Conservation (phyloP, 305 asterid genomes). For the Plantago coronopus region DNA sequence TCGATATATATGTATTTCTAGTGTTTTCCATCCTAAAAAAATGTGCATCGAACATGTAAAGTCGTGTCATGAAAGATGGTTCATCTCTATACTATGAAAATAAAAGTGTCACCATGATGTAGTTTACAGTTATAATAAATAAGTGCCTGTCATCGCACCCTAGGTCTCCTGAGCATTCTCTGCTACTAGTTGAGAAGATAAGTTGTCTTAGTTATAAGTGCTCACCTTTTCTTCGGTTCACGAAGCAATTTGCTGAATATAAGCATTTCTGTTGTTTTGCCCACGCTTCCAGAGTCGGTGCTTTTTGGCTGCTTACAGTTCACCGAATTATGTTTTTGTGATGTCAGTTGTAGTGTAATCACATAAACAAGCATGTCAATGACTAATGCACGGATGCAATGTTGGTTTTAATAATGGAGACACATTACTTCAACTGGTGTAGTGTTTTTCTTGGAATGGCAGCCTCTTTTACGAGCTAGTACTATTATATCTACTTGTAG, state of each 20-base stretch:
- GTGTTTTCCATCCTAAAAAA: not conserved
- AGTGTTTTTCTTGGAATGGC: not conserved
- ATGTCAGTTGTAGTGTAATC: not conserved
- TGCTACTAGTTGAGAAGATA: too few species aligned
- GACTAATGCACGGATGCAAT: not conserved
- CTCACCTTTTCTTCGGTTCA: too few species aligned
- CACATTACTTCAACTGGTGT: not conserved
- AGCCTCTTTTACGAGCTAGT: not conserved
- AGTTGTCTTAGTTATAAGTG: too few species aligned
- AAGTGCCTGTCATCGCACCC: too few species aligned
- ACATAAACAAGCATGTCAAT: not conserved
- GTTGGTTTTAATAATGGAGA: not conserved
- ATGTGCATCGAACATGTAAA: conserved; percentile 4
- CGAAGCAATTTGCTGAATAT: too few species aligned
- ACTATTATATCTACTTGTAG: not conserved
- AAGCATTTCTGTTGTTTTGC: too few species aligned
- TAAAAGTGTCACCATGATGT: not conserved
- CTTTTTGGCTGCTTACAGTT: not conserved
- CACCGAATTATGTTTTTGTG: not conserved
- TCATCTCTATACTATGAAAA: not conserved
- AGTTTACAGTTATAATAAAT: too few species aligned
- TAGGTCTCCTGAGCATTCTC: not conserved
- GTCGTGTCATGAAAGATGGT: not conserved
- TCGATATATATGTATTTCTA: not conserved
- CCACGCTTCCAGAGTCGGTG: too few species aligned